Conservation (phyloP, 2,329 filamentous ascomycete genomes). For the Myriosclerotinia curreyana region DNA sequence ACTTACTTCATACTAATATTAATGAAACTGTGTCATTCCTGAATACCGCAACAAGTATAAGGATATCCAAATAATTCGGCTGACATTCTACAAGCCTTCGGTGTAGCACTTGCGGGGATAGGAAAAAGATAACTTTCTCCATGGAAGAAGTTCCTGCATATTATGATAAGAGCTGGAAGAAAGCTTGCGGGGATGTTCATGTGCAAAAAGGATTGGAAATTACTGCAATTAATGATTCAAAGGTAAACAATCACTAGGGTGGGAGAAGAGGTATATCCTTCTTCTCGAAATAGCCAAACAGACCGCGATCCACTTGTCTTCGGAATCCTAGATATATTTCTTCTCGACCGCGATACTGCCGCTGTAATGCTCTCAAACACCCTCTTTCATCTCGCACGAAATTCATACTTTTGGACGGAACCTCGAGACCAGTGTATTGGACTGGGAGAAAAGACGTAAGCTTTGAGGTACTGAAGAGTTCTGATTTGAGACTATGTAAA, state of each 20-base stretch:
- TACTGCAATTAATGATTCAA: background rate
- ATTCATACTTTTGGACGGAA: conserved; percentile 15
- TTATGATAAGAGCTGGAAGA: conserved; percentile 13
- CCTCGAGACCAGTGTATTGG: conserved; percentile 2
- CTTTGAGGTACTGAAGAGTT: conserved; percentile 13
- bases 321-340: conserved; percentile 14
- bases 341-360: conserved; percentile 15
- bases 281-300: conserved; percentile 21
- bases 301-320: conserved; percentile 21
- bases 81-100: conserved; percentile 4
- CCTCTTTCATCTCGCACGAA: conserved; percentile 14
- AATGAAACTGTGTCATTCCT: conserved; percentile 3
- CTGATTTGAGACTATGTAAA: background rate
- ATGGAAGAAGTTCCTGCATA: background rate
- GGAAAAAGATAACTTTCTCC: conserved; percentile 13
- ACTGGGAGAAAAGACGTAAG: background rate
- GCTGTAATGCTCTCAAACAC: conserved; percentile 14
- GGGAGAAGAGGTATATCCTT: conserved; percentile 13
- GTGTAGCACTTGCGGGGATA: background rate
- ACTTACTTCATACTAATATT: background rate
- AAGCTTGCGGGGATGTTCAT: conserved; percentile 17
- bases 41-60: conserved; percentile 6
- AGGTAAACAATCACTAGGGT: background rate
- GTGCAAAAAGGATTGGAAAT: conserved; percentile 3
- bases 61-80: conserved; percentile 7